Conservation (phyloP, 2,329 filamentous ascomycete genomes). For the Cladorrhinum sp. region DNA sequence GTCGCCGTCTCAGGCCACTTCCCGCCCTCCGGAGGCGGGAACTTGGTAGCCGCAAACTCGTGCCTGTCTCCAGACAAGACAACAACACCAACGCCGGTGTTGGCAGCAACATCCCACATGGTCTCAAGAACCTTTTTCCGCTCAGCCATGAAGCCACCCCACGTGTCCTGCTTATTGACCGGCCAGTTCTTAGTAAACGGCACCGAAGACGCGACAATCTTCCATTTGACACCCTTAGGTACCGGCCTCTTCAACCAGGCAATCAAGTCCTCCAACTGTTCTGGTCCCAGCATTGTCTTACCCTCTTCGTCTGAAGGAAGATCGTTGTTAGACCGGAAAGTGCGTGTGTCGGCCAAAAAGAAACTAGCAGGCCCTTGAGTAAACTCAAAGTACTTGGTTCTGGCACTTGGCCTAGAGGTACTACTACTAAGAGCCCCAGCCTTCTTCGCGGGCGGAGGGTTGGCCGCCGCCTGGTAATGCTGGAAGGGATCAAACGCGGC, state of each 20-base stretch:
- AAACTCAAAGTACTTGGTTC: constrained; percentile 83
- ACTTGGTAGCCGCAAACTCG: constrained; percentile 88
- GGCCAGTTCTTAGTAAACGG: constrained; percentile 98
- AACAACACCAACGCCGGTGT: constrained; percentile 71
- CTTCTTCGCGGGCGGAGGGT: constrained; percentile 67
- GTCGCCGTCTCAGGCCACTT: constrained; percentile 61
- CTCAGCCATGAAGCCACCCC: constrained; percentile 87
- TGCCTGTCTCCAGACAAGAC: constrained; percentile 91
- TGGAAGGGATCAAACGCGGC: constrained; percentile 80
- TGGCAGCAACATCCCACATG: constrained; percentile 79
- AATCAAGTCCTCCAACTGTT: constrained; percentile 77
- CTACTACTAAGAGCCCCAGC: constrained; percentile 36
- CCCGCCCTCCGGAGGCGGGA: constrained; percentile 57
- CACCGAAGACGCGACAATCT: constrained; percentile 84
- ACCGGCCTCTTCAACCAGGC: constrained; percentile 71
- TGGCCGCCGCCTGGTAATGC: constrained; percentile 79
- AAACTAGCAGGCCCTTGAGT: constrained; percentile 86
- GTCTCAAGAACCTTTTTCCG: constrained; percentile 76
- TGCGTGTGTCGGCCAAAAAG: constrained; percentile 90
- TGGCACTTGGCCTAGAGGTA: constrained; percentile 23
- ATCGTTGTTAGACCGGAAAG: constrained; percentile 71
- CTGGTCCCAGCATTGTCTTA: constrained; percentile 83
- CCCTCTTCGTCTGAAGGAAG: constrained; percentile 53
- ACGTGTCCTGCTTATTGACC: constrained; percentile 83
- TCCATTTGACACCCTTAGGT: constrained; percentile 81